Conservation (phyloP, 2,329 filamentous ascomycete genomes). For the Neoarthrinium moseri region DNA sequence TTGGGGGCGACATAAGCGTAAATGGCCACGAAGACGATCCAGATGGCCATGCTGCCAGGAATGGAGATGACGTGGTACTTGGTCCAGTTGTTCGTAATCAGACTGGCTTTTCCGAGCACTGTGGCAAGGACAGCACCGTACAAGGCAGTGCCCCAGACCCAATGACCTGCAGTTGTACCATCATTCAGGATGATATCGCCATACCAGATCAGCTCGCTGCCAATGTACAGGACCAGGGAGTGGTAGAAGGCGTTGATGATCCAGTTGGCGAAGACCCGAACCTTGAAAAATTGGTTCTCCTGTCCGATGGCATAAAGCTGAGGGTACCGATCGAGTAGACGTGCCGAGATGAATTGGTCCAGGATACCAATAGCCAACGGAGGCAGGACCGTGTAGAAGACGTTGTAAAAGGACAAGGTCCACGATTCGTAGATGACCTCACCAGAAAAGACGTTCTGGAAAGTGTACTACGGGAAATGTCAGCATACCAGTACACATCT, state of each 20-base stretch:
- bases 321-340: conserved; percentile 90
- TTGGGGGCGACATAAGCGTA: conserved; percentile 87
- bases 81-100: conserved; percentile 97
- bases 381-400: conserved; percentile 93
- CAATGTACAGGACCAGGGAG: conserved; percentile 88
- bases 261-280: conserved; percentile 91
- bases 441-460: conserved; percentile 97
- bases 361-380: conserved; percentile 94
- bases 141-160: conserved; percentile 95
- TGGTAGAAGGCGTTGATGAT: conserved; percentile 94
- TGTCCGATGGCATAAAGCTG: conserved; percentile 94
- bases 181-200: conserved; percentile 76
- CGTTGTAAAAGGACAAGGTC: conserved; percentile 99
- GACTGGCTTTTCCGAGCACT: conserved; percentile 88
- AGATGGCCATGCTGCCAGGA: conserved; percentile 86
- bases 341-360: conserved; percentile 95
- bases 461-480: conserved; percentile 68
- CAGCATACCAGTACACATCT: background rate
- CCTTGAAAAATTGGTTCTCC: conserved; percentile 88
- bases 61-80: conserved; percentile 97
- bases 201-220: conserved; percentile 77
- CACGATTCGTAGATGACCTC: conserved; percentile 99
- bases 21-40: conserved; percentile 84
- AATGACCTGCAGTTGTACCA: conserved; percentile 84
- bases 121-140: conserved; percentile 94